A percentile compares a stretch with the other conserved stretches of the same genome.
phyloP scores from a whole-genome alignment of 2,329 filamentous ascomycete species.

The Fusarium sulawesiense region DNA sequence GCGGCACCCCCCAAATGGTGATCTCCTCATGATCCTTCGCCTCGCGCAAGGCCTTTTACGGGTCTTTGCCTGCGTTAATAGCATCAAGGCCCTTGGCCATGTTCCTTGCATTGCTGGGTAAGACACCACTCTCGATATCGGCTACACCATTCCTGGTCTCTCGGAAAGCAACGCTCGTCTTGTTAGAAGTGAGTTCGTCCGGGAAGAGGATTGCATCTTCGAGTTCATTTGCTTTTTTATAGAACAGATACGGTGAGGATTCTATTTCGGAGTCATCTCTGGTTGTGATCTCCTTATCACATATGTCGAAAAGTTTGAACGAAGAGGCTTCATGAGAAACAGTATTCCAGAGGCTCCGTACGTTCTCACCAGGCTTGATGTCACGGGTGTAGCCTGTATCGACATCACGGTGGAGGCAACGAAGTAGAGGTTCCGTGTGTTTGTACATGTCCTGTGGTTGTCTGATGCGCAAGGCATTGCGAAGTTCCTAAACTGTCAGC shows the following conservation, averaged over 20 bases:
- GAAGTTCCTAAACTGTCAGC: slow-evolving; percentile 39
- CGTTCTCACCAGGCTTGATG: slow-evolving; percentile 41
- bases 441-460: slow-evolving; percentile 38
- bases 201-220: slow-evolving; percentile 46
- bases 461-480: slow-evolving; percentile 43
- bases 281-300: slow-evolving; percentile 3
- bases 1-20: slow-evolving; percentile 39
- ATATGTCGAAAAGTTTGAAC: slow-evolving; percentile 28
- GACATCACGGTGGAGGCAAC: slow-evolving; percentile 37
- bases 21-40: slow-evolving; percentile 19
- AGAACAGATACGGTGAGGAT: slow-evolving; percentile 40
- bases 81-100: slow-evolving; percentile 30
- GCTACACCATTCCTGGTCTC: slow-evolving; percentile 41
- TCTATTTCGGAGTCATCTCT: slow-evolving; percentile 6
- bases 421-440: slow-evolving; percentile 41
- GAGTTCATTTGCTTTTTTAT: slow-evolving; percentile 39
- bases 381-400: slow-evolving; percentile 42
- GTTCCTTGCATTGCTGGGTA: slow-evolving; percentile 23
- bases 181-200: slow-evolving; percentile 33
- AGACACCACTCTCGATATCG: slow-evolving; percentile 26
- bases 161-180: slow-evolving; percentile 33
- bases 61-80: slow-evolving; percentile 12
- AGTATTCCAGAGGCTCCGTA: slow-evolving; percentile 41
- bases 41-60: slow-evolving; percentile 2
- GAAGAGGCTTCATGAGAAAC: slow-evolving; percentile 33